These are phyloP conservation scores for Gentiana macrophylla DNA, from an alignment of 257 asterid species.

Conservation along the genomic window DNA sequence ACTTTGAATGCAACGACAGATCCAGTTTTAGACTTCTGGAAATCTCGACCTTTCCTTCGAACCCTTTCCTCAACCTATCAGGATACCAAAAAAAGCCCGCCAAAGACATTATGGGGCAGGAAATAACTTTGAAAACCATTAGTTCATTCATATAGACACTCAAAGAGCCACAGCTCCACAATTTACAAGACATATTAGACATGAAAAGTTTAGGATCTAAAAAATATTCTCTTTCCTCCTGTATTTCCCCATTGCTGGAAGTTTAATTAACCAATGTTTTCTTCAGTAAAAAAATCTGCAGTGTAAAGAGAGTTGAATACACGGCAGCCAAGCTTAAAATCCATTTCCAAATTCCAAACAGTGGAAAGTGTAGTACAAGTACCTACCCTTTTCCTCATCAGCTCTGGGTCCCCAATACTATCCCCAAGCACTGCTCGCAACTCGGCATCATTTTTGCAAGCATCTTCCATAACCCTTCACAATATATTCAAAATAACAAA, in stretches of 20 bases:
- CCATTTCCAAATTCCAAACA: too few species aligned
- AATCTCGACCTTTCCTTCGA: constrained; percentile 61
- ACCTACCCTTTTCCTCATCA: constrained; percentile 72
- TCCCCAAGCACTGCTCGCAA: constrained; percentile 90
- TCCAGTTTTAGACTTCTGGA: constrained; percentile 84
- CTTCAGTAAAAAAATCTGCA: too few species aligned
- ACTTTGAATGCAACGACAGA: constrained; percentile 95
- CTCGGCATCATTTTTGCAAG: constrained; percentile 75
- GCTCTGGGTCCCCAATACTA: constrained; percentile 90
- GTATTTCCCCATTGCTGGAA: too few species aligned
- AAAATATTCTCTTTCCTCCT: too few species aligned
- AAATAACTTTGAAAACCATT: neutral
- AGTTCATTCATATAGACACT: neutral
- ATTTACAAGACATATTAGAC: too few species aligned
- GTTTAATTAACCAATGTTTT: too few species aligned
- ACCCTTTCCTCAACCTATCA: constrained; percentile 92
- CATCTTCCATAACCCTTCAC: constrained; percentile 82
- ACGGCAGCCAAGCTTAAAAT: too few species aligned
- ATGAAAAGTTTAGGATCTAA: too few species aligned
- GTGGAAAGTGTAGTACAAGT: too few species aligned
- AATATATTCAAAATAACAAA: neutral
- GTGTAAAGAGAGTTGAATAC: too few species aligned
- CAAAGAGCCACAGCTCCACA: too few species aligned
- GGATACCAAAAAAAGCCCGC: neutral
- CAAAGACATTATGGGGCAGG: neutral